phyloP scores from a whole-genome alignment of 2,329 filamentous ascomycete genomes.

The Ceratocystis albifundus region DNA sequence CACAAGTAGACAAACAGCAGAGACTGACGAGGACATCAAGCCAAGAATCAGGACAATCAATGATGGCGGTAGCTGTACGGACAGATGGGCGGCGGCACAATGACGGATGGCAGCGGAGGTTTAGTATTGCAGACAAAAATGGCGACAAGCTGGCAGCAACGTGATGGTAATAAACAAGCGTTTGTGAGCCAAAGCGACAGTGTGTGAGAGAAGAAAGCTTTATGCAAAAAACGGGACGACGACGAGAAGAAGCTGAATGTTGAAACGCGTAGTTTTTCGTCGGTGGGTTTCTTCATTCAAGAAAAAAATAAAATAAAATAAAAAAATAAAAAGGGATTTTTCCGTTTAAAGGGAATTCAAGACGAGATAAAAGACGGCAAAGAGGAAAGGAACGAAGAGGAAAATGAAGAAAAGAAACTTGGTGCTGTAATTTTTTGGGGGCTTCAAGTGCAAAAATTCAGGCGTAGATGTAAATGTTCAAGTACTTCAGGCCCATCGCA shows the following conservation, averaged over 20 bases:
- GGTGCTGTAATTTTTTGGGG: not conserved
- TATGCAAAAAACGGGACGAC: no score
- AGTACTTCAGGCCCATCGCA: slow-evolving; percentile 1
- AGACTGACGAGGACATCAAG: no score
- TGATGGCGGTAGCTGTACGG: not conserved
- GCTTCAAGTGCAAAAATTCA: not conserved
- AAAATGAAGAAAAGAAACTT: not conserved
- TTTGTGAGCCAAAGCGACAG: no score
- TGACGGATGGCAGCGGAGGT: not conserved
- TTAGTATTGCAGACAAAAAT: not conserved
- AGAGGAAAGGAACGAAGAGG: not conserved
- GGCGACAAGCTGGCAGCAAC: not conserved
- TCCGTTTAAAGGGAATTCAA: not conserved
- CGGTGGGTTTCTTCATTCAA: not conserved
- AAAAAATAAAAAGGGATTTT: not conserved
- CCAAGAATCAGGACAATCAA: no score
- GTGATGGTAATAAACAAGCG: not conserved
- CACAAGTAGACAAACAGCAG: no score
- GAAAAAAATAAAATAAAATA: not conserved
- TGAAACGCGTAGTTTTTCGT: not conserved
- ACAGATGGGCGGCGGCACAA: not conserved
- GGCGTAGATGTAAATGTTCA: not conserved
- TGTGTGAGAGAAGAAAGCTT: no score
- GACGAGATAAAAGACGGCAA: not conserved
- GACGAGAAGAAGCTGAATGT: not conserved